phyloP scores from a whole-genome alignment of 768 basidiomycete species.

The Boletus sp. region DNA sequence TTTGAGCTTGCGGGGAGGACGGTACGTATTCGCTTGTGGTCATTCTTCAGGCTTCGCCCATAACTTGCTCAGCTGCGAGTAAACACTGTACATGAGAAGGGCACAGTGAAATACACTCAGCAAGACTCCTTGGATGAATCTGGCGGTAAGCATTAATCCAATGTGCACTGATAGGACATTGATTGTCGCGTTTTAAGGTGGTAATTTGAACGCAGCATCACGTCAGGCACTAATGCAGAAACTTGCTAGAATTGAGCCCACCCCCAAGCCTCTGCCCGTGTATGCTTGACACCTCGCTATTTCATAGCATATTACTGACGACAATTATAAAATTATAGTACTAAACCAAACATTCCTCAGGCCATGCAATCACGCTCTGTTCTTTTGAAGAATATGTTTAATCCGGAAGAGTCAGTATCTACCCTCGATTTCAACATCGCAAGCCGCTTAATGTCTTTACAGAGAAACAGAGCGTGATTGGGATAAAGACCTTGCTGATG shows the following conservation, averaged over 20 bases:
- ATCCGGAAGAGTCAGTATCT: conserved; percentile 83
- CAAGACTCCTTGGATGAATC: conserved; percentile 85
- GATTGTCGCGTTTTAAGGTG: conserved; percentile 49
- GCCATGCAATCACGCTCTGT: conserved; percentile 88
- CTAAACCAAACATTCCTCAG: conserved; percentile 76
- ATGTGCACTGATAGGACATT: conserved; percentile 1
- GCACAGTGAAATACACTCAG: conserved; percentile 68
- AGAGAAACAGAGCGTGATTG: conserved; percentile 96
- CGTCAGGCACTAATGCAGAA: conserved; percentile 99
- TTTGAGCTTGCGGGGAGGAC: conserved; percentile 96
- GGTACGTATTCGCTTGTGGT: conserved; percentile 40
- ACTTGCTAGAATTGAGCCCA: conserved; percentile 90
- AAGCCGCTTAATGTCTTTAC: conserved; percentile 9
- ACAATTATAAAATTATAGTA: conserved; percentile 37
- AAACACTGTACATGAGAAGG: conserved; percentile 91
- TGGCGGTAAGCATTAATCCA: conserved; percentile 55
- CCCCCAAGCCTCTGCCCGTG: conserved; percentile 59
- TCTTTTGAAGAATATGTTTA: conserved; percentile 92
- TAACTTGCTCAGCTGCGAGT: conserved; percentile 61
- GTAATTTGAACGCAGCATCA: conserved; percentile 96
- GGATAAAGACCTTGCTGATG: conserved; percentile 94
- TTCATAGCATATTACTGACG: conserved; percentile 11
- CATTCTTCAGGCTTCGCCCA: conserved; percentile 13
- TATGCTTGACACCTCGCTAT: conserved; percentile 34
- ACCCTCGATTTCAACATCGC: background rate